phyloP scores from a whole-genome alignment of 2,329 filamentous ascomycete genomes.

The Fusarium incarnatum region DNA sequence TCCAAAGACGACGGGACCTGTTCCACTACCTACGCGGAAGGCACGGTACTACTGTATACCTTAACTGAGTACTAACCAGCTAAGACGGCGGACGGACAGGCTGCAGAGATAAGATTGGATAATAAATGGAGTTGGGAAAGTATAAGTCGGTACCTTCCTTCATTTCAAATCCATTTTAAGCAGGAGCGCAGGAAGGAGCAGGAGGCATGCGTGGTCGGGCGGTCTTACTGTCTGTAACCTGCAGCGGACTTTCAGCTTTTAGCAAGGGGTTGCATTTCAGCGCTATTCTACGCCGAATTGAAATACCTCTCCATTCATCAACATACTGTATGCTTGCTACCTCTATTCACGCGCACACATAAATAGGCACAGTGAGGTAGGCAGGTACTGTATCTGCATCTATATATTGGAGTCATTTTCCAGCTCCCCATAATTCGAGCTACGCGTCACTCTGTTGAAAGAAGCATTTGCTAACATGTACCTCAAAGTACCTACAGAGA shows the following conservation, averaged over 20 bases:
- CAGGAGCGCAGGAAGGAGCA: neutral
- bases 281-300: conserved; percentile 26
- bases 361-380: neutral
- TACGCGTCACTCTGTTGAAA: conserved; percentile 1
- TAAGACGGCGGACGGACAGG: neutral
- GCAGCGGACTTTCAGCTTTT: conserved; percentile 1
- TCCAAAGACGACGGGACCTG: neutral
- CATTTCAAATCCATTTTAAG: conserved; percentile 7
- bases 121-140: conserved; percentile 17
- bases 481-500: neutral
- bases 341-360: neutral
- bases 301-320: neutral
- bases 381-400: neutral
- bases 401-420: neutral
- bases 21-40: neutral
- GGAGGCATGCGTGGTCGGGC: conserved; percentile 3
- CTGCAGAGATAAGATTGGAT: neutral
- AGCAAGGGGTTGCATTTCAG: conserved; percentile 27
- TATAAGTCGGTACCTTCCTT: conserved; percentile 24
- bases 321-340: neutral
- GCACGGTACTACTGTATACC: neutral
- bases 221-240: neutral
- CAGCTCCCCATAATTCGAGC: neutral
- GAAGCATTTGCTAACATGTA: neutral
- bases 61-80: neutral